phyloP scores from a whole-genome alignment of 2,329 filamentous ascomycete genomes.

The Penicillium concentricum region DNA sequence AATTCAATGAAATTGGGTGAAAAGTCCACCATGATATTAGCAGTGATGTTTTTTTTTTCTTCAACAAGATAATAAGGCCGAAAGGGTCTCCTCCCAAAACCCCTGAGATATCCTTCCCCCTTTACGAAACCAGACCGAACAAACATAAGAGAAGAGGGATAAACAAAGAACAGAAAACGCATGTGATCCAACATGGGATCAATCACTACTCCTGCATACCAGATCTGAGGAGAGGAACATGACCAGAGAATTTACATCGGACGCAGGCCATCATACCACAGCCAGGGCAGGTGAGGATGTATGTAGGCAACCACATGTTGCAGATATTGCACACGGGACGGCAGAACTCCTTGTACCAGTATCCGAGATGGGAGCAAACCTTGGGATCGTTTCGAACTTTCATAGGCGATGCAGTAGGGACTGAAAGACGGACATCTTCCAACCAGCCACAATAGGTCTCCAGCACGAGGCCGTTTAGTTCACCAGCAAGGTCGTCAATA shows the following conservation, averaged over 20 bases:
- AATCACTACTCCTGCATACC: not conserved
- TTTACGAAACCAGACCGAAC: not conserved
- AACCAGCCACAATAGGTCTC: conserved; percentile 30
- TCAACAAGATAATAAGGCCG: not conserved
- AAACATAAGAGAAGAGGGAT: not conserved
- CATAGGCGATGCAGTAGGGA: conserved; percentile 14
- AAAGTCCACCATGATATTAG: not conserved
- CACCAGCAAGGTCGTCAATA: conserved; percentile 22
- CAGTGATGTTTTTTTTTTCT: not conserved
- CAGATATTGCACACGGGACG: conserved; percentile 26
- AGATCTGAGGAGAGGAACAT: not conserved
- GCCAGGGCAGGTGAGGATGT: conserved; percentile 27
- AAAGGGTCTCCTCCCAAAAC: not conserved
- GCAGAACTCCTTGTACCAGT: conserved; percentile 28
- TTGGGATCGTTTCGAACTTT: not conserved
- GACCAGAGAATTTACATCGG: conserved; percentile 28
- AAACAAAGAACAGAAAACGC: not conserved
- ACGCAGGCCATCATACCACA: conserved; percentile 32
- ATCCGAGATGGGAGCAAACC: conserved; percentile 27
- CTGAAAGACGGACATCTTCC: conserved; percentile 19
- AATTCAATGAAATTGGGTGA: not conserved
- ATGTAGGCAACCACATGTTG: conserved; percentile 30
- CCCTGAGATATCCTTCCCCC: not conserved
- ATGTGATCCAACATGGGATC: not conserved
- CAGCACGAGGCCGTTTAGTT: conserved; percentile 30